Evolutionary conservation across 139 green algal genomes (phyloP).

Genomic region (Tetraselmis chui): DNA sequence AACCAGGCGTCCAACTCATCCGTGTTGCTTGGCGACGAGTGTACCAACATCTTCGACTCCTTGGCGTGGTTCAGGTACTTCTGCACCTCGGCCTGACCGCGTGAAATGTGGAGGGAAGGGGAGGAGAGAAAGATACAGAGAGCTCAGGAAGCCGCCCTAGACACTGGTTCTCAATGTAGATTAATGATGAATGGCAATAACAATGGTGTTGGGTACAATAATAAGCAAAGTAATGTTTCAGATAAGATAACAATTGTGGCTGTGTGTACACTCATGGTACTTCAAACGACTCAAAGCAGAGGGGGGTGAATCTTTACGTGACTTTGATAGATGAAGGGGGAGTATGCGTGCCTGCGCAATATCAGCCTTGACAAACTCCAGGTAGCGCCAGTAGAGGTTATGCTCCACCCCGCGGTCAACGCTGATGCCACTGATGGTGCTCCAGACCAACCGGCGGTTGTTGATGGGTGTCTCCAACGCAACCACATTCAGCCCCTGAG

Average conservation of each 20-base stretch:
- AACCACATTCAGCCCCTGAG: not conserved
- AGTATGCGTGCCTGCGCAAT: not conserved
- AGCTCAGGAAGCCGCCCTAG: too few species aligned
- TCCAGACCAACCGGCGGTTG: not conserved
- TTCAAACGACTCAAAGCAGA: too few species aligned
- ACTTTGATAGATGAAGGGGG: too few species aligned
- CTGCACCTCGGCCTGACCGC: not conserved
- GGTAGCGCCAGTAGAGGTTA: not conserved
- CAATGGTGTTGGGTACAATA: too few species aligned
- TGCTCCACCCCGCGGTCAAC: not conserved
- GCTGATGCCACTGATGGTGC: not conserved
- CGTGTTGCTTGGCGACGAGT: not conserved
- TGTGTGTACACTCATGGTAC: too few species aligned
- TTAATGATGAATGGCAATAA: too few species aligned
- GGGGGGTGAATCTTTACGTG: too few species aligned
- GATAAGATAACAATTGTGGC: too few species aligned
- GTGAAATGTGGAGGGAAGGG: too few species aligned
- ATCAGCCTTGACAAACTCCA: not conserved
- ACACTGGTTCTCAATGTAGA: too few species aligned
- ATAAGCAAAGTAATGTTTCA: too few species aligned
- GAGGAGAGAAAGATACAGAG: too few species aligned
- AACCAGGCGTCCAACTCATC: not conserved
- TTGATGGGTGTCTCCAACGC: not conserved
- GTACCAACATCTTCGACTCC: not conserved
- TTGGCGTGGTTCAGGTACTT: not conserved